Conservation (phyloP, 2,329 filamentous ascomycete species). For the Ambrosiella cleistominuta region DNA sequence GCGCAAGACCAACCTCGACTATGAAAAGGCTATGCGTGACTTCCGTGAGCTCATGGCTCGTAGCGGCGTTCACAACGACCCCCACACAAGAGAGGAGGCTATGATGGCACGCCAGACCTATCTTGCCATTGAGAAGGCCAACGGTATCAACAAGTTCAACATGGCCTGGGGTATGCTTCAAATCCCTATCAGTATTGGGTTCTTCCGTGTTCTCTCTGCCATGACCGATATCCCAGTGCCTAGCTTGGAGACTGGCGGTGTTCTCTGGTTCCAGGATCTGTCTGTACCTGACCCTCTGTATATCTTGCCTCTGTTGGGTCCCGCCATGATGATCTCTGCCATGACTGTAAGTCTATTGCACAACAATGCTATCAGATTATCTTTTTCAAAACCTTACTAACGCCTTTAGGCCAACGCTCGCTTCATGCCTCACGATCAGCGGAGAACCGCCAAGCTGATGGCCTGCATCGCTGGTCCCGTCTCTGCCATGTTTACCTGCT, state of each 20-base stretch:
- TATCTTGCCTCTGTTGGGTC: conserved; percentile 48
- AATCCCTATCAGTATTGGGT: conserved; percentile 58
- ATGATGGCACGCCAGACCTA: conserved; percentile 18
- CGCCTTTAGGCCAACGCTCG: conserved; percentile 21
- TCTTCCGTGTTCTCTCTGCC: conserved; percentile 57
- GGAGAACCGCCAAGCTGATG: conserved; percentile 25
- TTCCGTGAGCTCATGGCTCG: conserved; percentile 29
- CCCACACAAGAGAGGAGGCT: conserved; percentile 12
- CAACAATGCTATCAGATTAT: neutral
- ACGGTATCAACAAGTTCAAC: conserved; percentile 20
- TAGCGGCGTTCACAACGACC: conserved; percentile 2
- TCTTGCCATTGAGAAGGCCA: conserved; percentile 17
- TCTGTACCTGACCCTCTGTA: conserved; percentile 61
- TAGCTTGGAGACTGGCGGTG: conserved; percentile 50
- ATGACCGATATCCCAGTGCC: conserved; percentile 72
- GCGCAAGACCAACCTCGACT: conserved; percentile 31
- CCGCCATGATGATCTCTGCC: conserved; percentile 36
- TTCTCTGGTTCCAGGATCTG: conserved; percentile 66
- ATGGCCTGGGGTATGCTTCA: conserved; percentile 26
- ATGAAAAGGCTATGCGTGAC: conserved; percentile 22
- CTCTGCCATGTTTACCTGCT: conserved; percentile 28
- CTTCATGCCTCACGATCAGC: conserved; percentile 19
- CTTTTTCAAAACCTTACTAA: conserved; percentile 13
- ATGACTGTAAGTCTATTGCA: conserved; percentile 28
- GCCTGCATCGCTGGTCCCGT: conserved; percentile 26